Evolutionary conservation across 129 eudicot genomes (phyloP), one percentile per base, ranked within the genome.

Genomic region (Chrysanthemum seticuspe): DNA sequence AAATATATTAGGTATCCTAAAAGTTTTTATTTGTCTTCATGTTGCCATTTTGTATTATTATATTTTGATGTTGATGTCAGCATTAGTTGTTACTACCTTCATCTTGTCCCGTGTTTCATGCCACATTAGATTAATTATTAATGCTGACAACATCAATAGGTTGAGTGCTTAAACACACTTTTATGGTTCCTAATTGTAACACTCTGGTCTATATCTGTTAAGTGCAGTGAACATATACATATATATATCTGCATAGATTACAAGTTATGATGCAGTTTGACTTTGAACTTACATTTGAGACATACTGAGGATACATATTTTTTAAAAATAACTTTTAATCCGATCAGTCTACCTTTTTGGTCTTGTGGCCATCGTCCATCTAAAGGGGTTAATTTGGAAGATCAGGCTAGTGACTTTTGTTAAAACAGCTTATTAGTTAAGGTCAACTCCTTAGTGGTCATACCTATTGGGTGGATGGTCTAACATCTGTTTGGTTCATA

Each of bases 91-190:
- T 67, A 50, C 64, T 57, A 66, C 72, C 49, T 55, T 53, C 70
- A 67, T 62, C 31, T 55, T 78, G 84, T 72, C 63, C 23, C 57
- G 16, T 57, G 79, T 18, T 83, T 77, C 72, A 50, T 67, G 50
- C 59, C 50, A 72, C 21, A 45, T 57, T 77, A 70, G 58, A 67
- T 77, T 70, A 61, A 60, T 69, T 45, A 77, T 51, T 47, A 31
- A 18, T 51, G 57, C 63, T 69, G 71, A 61, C 55, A 52, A 53
- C 47, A 66, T 19, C 65, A 55, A 53, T 66, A 23, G 29, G 47
- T 65, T 45, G 66, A 58, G 45, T 2, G 21, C 55, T 49, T 74
- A 34, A 74, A 63, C 40, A 12, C 51, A 31, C 36, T 74, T 25
- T 36, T 21, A 6, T 51, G 54, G 54, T 31, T 74, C 31, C 64